Evolutionary conservation across 176 grass and related monocot species (phyloP).

Genomic region (Oryza glaberrima): DNA sequence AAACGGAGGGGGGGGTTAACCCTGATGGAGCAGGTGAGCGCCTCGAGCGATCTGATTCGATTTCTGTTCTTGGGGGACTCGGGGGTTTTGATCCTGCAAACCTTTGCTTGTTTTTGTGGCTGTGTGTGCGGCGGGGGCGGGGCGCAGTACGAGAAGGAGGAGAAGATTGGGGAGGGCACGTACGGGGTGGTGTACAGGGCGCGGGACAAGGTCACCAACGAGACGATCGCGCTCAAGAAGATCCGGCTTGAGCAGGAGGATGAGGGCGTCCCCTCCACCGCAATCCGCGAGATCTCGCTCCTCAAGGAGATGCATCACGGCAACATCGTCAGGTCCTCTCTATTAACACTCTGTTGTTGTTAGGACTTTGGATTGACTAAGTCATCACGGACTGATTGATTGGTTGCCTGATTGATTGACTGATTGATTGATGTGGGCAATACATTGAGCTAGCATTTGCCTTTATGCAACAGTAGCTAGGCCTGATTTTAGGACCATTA

Average conservation of each 20-base stretch:
- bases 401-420: background rate
- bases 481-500: conserved; percentile 29
- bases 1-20: background rate
- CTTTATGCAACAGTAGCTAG: conserved; percentile 41
- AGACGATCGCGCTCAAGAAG: conserved; percentile 98
- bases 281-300: conserved; percentile 96
- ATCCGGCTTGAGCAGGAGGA: conserved; percentile 96
- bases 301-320: conserved; percentile 95
- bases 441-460: background rate
- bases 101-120: background rate
- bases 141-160: conserved; percentile 86
- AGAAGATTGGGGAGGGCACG: conserved; percentile 98
- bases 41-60: conserved; percentile 32
- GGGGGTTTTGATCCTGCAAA: background rate
- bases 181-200: conserved; percentile 98
- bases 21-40: conserved; percentile 84
- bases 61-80: background rate
- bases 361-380: background rate
- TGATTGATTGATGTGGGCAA: background rate
- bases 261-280: conserved; percentile 91
- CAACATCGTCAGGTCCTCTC: conserved; percentile 80
- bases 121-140: background rate
- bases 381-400: conserved; percentile 3
- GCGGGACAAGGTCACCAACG: conserved; percentile 74
- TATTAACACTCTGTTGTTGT: conserved; percentile 14